phyloP scores from a whole-genome alignment of 768 basidiomycete genomes.

The Pleurotus tuber-regium region DNA sequence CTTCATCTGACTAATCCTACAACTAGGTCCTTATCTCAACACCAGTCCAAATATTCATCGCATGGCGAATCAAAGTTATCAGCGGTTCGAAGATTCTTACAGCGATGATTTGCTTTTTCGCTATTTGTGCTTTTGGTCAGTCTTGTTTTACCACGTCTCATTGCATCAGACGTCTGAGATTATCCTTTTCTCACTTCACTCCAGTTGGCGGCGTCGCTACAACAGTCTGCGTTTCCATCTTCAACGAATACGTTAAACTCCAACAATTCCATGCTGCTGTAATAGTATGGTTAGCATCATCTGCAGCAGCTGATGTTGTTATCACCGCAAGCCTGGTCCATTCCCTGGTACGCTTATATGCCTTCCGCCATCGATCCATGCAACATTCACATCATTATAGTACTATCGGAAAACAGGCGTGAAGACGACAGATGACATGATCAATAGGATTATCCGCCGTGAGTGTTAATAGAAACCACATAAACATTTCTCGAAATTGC shows the following conservation, averaged over 20 bases:
- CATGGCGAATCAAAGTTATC: slow-evolving; percentile 11
- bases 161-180: neutral
- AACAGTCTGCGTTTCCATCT: neutral
- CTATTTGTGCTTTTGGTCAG: slow-evolving; percentile 1
- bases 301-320: neutral
- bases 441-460: slow-evolving; percentile 7
- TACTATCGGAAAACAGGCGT: slow-evolving; percentile 7
- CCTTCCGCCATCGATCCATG: neutral
- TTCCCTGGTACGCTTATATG: neutral
- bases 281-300: slow-evolving; percentile 1
- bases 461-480: neutral
- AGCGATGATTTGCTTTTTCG: neutral
- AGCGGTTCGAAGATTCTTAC: neutral
- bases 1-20: neutral
- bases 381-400: neutral
- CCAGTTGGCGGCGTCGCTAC: slow-evolving; percentile 5
- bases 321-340: slow-evolving; percentile 2
- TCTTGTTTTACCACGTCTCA: neutral
- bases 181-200: neutral
- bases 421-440: slow-evolving; percentile 1
- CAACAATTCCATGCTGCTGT: slow-evolving; percentile 1
- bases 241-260: neutral
- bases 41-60: slow-evolving; percentile 8
- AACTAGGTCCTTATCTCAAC: slow-evolving; percentile 10
- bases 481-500: too few relatives aligned